A percentile compares a stretch with the other conserved stretches of the same genome.
These are phyloP conservation scores for Suhomyces pyralidae DNA, from an alignment of 805 yeast genomes.

Conservation along the genomic window DNA sequence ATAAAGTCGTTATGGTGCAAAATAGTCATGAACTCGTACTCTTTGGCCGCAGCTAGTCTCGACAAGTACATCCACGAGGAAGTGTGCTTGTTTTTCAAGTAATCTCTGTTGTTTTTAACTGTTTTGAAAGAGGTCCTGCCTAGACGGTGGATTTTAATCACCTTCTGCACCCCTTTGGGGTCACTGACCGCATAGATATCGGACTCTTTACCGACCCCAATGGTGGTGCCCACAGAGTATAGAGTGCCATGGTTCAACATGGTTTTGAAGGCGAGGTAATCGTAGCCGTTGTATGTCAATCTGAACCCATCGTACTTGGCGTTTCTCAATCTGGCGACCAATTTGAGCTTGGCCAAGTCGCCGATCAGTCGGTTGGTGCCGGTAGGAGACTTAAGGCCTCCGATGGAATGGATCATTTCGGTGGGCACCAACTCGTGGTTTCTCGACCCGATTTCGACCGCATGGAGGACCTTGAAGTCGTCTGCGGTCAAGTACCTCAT, in stretches of 20 bases:
- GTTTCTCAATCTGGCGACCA: slow-evolving; percentile 76
- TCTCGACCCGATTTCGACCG: slow-evolving; percentile 85
- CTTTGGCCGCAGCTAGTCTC: slow-evolving; percentile 87
- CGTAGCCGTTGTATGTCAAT: slow-evolving; percentile 85
- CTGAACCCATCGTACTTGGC: slow-evolving; percentile 95
- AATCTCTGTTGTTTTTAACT: slow-evolving; percentile 92
- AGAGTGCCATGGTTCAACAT: slow-evolving; percentile 72
- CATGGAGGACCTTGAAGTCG: slow-evolving; percentile 85
- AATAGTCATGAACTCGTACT: slow-evolving; percentile 81
- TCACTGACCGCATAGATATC: slow-evolving; percentile 86
- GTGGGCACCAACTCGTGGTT: slow-evolving; percentile 97
- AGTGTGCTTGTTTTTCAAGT: slow-evolving; percentile 68
- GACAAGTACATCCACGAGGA: slow-evolving; percentile 92
- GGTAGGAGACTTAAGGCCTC: slow-evolving; percentile 71
- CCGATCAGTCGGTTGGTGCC: slow-evolving; percentile 76
- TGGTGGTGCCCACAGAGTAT: slow-evolving; percentile 77
- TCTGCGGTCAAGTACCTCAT: slow-evolving; percentile 91
- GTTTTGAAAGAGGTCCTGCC: slow-evolving; percentile 93
- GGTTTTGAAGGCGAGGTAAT: slow-evolving; percentile 84
- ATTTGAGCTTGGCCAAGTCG: slow-evolving; percentile 81
- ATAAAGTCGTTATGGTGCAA: slow-evolving; percentile 70
- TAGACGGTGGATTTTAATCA: slow-evolving; percentile 84
- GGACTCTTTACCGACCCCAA: slow-evolving; percentile 97
- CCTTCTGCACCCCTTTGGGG: slow-evolving; percentile 57
- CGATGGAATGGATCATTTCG: slow-evolving; percentile 70